Conservation (phyloP, 208 protist species). For the Crithidia mellificae region DNA sequence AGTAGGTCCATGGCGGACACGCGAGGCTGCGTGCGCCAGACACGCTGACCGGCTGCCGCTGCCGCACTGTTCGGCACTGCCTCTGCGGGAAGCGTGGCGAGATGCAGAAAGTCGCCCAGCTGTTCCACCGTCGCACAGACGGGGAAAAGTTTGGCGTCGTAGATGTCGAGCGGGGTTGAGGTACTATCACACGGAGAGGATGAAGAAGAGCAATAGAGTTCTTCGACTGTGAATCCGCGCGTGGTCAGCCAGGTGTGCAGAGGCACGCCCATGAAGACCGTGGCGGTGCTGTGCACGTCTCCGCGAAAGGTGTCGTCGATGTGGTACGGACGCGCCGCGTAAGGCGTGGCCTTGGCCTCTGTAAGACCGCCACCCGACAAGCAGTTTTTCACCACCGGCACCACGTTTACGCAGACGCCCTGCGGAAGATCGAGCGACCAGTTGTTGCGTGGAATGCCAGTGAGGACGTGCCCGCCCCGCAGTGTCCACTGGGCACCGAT, state of each 20-base stretch:
- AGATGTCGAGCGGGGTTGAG: conserved; percentile 25
- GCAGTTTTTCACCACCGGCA: conserved; percentile 21
- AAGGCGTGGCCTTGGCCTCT: conserved; percentile 1
- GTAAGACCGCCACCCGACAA: neutral
- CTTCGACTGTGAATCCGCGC: conserved; percentile 25
- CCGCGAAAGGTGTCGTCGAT: conserved; percentile 43
- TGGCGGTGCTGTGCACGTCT: conserved; percentile 18
- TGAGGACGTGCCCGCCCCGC: conserved; percentile 37
- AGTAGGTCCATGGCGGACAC: conserved; percentile 49
- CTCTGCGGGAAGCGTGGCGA: conserved; percentile 21
- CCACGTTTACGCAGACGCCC: conserved; percentile 38
- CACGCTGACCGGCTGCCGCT: conserved; percentile 16
- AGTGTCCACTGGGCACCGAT: conserved; percentile 34
- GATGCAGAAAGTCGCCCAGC: conserved; percentile 38
- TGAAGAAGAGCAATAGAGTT: conserved; percentile 27
- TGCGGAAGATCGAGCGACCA: conserved; percentile 41
- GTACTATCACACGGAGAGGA: neutral
- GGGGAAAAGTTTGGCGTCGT: conserved; percentile 41
- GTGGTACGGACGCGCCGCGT: conserved; percentile 45
- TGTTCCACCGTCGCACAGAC: conserved; percentile 30
- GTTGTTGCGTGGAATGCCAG: conserved; percentile 45
- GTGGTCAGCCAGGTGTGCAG: conserved; percentile 37
- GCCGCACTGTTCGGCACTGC: conserved; percentile 6
- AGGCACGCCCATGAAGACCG: conserved; percentile 37
- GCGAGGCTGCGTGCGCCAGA: conserved; percentile 39